Evolutionary conservation across 306 rosid genomes (phyloP).

Genomic region (Styphnolobium japonicum): DNA sequence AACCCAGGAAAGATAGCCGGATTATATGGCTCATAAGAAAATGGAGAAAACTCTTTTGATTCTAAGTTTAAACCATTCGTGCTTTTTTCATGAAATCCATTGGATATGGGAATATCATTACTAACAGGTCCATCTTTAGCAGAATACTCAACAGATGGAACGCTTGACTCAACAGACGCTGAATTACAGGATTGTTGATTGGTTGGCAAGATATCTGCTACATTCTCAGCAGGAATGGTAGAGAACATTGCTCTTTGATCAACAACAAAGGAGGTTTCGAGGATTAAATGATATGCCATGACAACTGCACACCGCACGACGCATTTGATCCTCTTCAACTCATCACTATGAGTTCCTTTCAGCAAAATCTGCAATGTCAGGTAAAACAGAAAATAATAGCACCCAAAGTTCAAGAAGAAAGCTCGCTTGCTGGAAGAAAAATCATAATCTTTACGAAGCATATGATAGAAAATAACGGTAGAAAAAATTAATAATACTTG

Average conservation of each 20-base stretch:
- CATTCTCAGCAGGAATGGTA: slow-evolving; percentile 46
- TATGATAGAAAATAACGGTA: neutral
- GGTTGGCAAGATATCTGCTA: slow-evolving; percentile 31
- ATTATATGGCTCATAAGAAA: slow-evolving; percentile 60
- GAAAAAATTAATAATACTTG: neutral
- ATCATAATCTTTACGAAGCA: slow-evolving; percentile 5
- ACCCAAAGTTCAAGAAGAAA: no score
- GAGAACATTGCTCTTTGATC: slow-evolving; percentile 94
- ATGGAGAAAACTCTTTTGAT: slow-evolving; percentile 37
- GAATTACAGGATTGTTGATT: slow-evolving; percentile 37
- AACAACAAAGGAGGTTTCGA: slow-evolving; percentile 85
- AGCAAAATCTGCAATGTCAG: slow-evolving; percentile 79
- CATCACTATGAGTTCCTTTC: slow-evolving; percentile 84
- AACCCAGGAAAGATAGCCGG: slow-evolving; percentile 69
- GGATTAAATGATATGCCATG: slow-evolving; percentile 87
- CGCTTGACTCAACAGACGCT: slow-evolving; percentile 37
- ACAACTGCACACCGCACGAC: slow-evolving; percentile 84
- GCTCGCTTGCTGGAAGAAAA: slow-evolving; percentile 16
- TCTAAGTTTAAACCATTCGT: slow-evolving; percentile 30
- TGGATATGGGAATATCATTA: slow-evolving; percentile 52
- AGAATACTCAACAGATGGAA: slow-evolving; percentile 33
- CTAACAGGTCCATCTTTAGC: slow-evolving; percentile 44
- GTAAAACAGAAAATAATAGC: slow-evolving; percentile 28
- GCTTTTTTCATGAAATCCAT: slow-evolving; percentile 49
- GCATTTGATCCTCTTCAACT: slow-evolving; percentile 83